Evolutionary conservation across 202 grass and related monocot species (phyloP).

Genomic region (Bolboschoenoplectus hybrid): DNA sequence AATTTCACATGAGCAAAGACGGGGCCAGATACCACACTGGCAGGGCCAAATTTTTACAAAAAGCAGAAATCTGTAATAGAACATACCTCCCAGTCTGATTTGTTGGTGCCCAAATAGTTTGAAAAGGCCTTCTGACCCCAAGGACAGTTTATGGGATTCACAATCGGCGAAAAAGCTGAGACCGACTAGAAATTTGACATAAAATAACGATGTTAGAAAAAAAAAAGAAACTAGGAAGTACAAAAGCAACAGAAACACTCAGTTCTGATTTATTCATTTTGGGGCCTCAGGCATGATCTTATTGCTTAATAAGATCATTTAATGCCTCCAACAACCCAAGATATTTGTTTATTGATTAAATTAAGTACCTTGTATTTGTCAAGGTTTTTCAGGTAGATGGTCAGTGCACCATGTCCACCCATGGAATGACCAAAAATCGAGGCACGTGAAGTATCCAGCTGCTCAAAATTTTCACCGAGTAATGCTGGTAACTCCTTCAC

Average conservation of each 20-base stretch:
- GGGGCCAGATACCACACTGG: neutral
- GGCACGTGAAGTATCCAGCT: slow-evolving; percentile 63
- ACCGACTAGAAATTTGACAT: slow-evolving; percentile 60
- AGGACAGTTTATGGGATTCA: slow-evolving; percentile 80
- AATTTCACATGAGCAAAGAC: neutral
- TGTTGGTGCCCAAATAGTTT: slow-evolving; percentile 80
- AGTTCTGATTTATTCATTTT: neutral
- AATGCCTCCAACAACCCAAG: neutral
- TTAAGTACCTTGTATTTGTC: slow-evolving; percentile 91
- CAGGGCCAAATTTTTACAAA: neutral
- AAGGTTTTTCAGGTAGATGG: slow-evolving; percentile 86
- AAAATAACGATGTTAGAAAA: slow-evolving; percentile 23
- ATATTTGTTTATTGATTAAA: slow-evolving; percentile 4
- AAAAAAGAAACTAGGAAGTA: neutral
- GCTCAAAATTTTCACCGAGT: slow-evolving; percentile 72
- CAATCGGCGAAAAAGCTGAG: slow-evolving; percentile 83
- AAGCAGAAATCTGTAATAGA: slow-evolving; percentile 17
- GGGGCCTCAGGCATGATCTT: neutral
- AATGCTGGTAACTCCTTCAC: slow-evolving; percentile 87
- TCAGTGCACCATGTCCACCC: slow-evolving; percentile 92
- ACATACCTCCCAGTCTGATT: slow-evolving; percentile 81
- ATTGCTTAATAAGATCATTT: neutral
- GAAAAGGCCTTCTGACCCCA: slow-evolving; percentile 99
- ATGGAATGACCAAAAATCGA: slow-evolving; percentile 99
- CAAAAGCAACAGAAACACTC: neutral